These are phyloP conservation scores for Thalassiosira mediterranea DNA, from an alignment of 352 stramenopile genomes.

Conservation along the genomic window DNA sequence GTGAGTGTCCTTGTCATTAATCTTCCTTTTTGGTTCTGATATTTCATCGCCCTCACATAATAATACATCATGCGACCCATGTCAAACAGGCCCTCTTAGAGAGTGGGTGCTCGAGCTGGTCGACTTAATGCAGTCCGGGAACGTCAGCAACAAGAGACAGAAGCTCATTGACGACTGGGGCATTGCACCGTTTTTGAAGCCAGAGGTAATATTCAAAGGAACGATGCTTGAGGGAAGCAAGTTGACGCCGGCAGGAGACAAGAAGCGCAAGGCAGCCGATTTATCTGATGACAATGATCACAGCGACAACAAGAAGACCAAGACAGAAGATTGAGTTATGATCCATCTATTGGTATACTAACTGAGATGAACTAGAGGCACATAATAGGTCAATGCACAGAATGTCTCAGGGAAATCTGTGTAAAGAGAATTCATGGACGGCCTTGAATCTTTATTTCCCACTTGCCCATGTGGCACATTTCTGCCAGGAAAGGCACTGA, in stretches of 20 bases:
- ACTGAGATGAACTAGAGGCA: no score
- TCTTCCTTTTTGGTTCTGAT: no score
- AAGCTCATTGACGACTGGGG: neutral
- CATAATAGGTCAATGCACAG: no score
- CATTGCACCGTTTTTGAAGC: constrained; percentile 1
- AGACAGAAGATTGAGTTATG: no score
- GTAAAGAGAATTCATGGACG: no score
- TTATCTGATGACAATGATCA: neutral
- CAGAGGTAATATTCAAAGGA: constrained; percentile 5
- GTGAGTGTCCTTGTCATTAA: constrained; percentile 1
- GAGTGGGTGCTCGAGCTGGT: constrained; percentile 22
- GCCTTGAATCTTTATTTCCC: neutral
- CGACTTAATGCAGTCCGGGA: constrained; percentile 1
- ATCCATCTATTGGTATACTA: no score
- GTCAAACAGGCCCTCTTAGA: constrained; percentile 10
- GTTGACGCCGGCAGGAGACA: neutral
- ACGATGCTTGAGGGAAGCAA: neutral
- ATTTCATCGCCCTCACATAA: no score
- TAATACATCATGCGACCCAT: no score
- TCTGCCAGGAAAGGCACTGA: neutral
- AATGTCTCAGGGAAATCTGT: no score
- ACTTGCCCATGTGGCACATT: neutral
- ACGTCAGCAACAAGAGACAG: neutral
- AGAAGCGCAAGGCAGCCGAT: neutral
- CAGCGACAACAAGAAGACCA: neutral